Percentiles rank a stretch among this genome's conserved stretches.
These are phyloP conservation scores for Pulveroboletus sp. DNA, from an alignment of 768 basidiomycete species.

Conservation along the genomic window DNA sequence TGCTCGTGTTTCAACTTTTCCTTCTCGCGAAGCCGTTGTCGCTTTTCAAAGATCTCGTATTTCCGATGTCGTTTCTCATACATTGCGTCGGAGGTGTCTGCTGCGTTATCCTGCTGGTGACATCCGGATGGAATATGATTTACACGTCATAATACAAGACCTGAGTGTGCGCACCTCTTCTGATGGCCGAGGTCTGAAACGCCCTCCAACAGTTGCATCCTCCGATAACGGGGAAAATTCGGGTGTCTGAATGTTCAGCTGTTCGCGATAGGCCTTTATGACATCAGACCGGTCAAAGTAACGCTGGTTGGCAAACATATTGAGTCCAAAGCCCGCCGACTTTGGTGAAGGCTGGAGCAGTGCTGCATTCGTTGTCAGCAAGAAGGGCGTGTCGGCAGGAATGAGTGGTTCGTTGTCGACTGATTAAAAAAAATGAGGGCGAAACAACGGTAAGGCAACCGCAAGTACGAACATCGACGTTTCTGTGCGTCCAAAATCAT, in stretches of 20 bases:
- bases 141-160: slow-evolving; percentile 2
- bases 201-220: slow-evolving; percentile 57
- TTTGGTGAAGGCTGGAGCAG: slow-evolving; percentile 42
- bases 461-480: slow-evolving; percentile 60
- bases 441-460: slow-evolving; percentile 5
- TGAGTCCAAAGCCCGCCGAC: slow-evolving; percentile 43
- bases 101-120: slow-evolving; percentile 45
- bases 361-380: slow-evolving; percentile 70
- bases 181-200: slow-evolving; percentile 65
- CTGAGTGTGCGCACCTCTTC: slow-evolving; percentile 60
- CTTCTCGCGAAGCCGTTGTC: slow-evolving; percentile 82
- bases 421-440: slow-evolving; percentile 33
- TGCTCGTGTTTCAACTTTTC: slow-evolving; percentile 91
- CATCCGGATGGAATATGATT: slow-evolving; percentile 5
- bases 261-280: slow-evolving; percentile 64
- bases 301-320: slow-evolving; percentile 59
- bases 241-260: slow-evolving; percentile 75
- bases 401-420: slow-evolving; percentile 74
- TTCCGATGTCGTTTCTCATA: slow-evolving; percentile 84
- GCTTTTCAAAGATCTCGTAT: slow-evolving; percentile 84
- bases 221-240: slow-evolving; percentile 51
- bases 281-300: slow-evolving; percentile 82
- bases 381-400: slow-evolving; percentile 59
- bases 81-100: slow-evolving; percentile 75
- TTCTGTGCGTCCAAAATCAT: slow-evolving; percentile 83